A percentile compares a stretch with the other conserved stretches of the same genome.
phyloP scores from a whole-genome alignment of 2,329 filamentous ascomycete genomes.

The Monosporascus sp. region DNA sequence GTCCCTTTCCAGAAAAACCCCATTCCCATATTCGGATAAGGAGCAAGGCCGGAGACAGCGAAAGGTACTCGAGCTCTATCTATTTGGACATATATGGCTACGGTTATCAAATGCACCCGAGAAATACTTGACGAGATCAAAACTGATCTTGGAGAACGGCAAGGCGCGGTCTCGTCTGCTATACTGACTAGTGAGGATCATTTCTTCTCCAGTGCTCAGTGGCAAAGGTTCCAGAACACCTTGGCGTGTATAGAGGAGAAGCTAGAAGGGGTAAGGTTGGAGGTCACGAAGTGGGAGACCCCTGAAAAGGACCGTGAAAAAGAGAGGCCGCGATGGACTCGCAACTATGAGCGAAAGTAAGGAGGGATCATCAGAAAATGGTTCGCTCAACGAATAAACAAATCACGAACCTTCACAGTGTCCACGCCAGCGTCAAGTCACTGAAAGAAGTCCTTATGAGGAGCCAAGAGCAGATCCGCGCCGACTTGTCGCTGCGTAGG shows the following conservation, averaged over 20 bases:
- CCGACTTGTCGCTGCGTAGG: constrained; percentile 7
- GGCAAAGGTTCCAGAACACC: constrained; percentile 11
- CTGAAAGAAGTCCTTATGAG: neutral
- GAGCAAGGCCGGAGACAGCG: constrained; percentile 20
- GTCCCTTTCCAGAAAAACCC: neutral
- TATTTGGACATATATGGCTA: constrained; percentile 11
- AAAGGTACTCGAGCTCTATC: constrained; percentile 23
- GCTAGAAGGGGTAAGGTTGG: constrained; percentile 11
- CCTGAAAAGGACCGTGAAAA: constrained; percentile 20
- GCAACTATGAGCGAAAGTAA: constrained; percentile 27
- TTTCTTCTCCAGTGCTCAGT: constrained; percentile 4
- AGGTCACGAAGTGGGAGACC: constrained; percentile 18
- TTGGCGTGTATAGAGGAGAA: constrained; percentile 16
- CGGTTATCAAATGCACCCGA: constrained; percentile 1
- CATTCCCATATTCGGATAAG: constrained; percentile 1
- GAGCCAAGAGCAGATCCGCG: constrained; percentile 4
- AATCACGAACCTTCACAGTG: neutral
- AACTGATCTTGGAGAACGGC: constrained; percentile 1
- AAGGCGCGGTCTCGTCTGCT: neutral
- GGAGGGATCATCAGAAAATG: constrained; percentile 8
- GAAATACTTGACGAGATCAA: constrained; percentile 8
- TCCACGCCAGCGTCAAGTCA: neutral
- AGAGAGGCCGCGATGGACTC: constrained; percentile 26
- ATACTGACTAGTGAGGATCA: constrained; percentile 3
- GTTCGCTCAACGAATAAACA: constrained; percentile 1